Evolutionary conservation across 441 rosid genomes (phyloP).

Genomic region (Raphanus hybrid): DNA sequence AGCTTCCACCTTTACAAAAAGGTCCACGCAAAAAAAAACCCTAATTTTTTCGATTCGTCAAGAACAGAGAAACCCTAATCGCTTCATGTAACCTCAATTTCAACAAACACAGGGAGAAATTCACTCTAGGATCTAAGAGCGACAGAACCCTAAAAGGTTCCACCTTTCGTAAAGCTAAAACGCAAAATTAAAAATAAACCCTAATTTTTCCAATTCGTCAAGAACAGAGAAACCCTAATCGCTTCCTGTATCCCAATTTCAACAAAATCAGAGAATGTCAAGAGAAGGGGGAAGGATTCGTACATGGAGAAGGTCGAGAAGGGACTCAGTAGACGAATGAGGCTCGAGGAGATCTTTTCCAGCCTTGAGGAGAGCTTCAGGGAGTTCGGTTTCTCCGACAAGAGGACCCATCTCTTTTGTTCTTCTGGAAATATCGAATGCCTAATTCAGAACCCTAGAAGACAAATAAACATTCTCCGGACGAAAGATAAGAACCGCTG

Average conservation of each 20-base stretch:
- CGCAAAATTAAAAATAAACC: background rate
- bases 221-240: background rate
- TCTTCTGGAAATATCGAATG: conserved; percentile 6
- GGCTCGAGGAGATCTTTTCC: conserved; percentile 60
- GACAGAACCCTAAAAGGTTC: too few relatives aligned
- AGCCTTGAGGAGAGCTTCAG: conserved; percentile 57
- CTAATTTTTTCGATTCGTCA: too few relatives aligned
- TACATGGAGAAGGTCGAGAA: conserved; percentile 70
- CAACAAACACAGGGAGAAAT: too few relatives aligned
- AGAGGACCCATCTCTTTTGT: conserved; percentile 46
- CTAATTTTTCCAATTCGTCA: background rate
- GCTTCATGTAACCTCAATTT: too few relatives aligned
- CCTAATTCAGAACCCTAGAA: conserved; percentile 40
- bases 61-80: too few relatives aligned
- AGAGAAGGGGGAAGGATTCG: conserved; percentile 18
- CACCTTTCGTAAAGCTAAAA: too few relatives aligned
- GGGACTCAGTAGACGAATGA: conserved; percentile 52
- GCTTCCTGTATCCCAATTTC: background rate
- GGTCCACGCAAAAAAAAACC: too few relatives aligned
- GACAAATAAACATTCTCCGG: conserved; percentile 29
- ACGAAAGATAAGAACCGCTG: background rate
- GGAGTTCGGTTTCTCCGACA: conserved; percentile 41
- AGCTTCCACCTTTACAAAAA: too few relatives aligned
- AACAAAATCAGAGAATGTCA: background rate
- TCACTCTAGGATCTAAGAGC: too few relatives aligned